These are phyloP conservation scores for Clohesyomyces aquaticus DNA, from an alignment of 495 filamentous ascomycete species.

Conservation along the genomic window DNA sequence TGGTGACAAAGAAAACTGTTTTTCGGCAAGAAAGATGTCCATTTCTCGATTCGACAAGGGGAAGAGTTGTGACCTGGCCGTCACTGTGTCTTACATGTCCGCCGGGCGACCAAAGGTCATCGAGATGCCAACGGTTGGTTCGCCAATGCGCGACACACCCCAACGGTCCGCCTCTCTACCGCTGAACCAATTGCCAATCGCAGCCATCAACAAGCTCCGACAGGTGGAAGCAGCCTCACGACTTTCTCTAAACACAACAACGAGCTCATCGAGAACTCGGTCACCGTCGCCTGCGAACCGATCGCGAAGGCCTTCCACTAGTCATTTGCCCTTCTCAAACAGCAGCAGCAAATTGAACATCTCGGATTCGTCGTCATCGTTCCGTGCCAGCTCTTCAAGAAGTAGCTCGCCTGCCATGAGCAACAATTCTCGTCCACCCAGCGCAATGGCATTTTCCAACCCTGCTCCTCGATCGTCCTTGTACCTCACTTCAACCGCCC, in stretches of 20 bases:
- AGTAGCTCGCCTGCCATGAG: conserved; percentile 18
- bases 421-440: conserved; percentile 14
- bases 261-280: conserved; percentile 16
- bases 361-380: conserved; percentile 24
- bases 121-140: conserved; percentile 26
- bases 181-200: conserved; percentile 22
- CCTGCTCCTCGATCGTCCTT: conserved; percentile 21
- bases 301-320: conserved; percentile 19
- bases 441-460: conserved; percentile 6
- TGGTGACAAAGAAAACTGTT: conserved; percentile 18
- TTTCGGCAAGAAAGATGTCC: conserved; percentile 28
- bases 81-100: conserved; percentile 36
- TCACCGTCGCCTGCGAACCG: conserved; percentile 22
- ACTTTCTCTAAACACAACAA: conserved; percentile 15
- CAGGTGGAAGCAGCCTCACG: conserved; percentile 17
- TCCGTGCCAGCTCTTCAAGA: conserved; percentile 11
- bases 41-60: conserved; percentile 24
- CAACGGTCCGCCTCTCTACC: conserved; percentile 36
- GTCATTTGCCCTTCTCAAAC: conserved; percentile 7
- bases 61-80: conserved; percentile 37
- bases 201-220: conserved; percentile 25
- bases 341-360: conserved; percentile 15
- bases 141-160: conserved; percentile 22
- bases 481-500: conserved; percentile 10
- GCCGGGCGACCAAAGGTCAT: conserved; percentile 39